Base-by-base conservation (phyloP, 2,329 filamentous ascomycete species). In the Harringtonia aguacate region DNA sequence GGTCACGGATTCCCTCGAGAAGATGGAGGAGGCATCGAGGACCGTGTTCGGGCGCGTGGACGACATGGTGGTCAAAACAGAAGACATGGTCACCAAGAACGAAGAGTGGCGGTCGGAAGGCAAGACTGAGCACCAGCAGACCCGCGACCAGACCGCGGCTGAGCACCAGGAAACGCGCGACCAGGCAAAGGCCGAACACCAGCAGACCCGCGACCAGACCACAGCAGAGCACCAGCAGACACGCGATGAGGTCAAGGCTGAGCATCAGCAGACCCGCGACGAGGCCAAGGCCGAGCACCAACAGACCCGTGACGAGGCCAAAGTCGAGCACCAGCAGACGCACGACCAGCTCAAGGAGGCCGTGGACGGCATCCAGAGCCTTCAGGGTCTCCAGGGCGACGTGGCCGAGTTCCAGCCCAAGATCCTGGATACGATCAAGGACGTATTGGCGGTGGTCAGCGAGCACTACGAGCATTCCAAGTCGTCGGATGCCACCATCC, bases 401-500 rank as follows among this genome's bases (percentile, higher is more conserved):
- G 74, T 94, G 27, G 76, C 75, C 9, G 88, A 95, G 59, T 83
- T 84, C 51, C 84, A 95, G 53, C 92, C 92, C 2, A 84, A 94
- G 64, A 84, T 97, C 52, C 75, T 95, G 46, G 81, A 90, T 43
- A 78, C 85, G 0, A 77, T 98, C 51, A 84, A 87, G 54, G 86
- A 95, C 55, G 79, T 97, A n/a, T 72, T 94, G 33, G 70, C 79
- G 8, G 72, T 94, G 21, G 85, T 95, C 44, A 83, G 79, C 21
- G 78, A 94, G 58, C 89, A 97, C 59, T 95, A 84, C 55, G 87
- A 94, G 53, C 86, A 94, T 57, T 84, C 87, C 14, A 87, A 89
- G 61, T 72, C 75, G 36, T 74, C 81, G 0, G 66, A 70, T 1
- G 69, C 61, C 8, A 66, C 69, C 4, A 67, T 82, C 21, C 67